Conservation (phyloP, 805 yeast species). For the Spathaspora sp. region DNA sequence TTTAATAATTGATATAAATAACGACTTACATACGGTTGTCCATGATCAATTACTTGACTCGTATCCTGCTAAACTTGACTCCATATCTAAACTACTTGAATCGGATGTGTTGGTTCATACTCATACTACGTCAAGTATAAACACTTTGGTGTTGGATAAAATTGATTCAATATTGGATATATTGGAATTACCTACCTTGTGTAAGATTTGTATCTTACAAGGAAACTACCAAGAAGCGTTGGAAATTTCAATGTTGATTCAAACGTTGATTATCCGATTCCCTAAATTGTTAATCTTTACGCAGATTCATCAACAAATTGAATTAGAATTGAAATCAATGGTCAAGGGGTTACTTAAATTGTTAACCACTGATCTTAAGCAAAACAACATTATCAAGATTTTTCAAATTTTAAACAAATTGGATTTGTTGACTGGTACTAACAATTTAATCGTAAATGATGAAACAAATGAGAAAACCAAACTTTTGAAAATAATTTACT, state of each 20-base stretch:
- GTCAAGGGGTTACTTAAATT: constrained; percentile 64
- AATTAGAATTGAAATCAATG: constrained; percentile 60
- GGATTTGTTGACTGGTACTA: constrained; percentile 24
- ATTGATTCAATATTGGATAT: constrained; percentile 73
- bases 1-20: constrained; percentile 39
- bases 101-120: not conserved
- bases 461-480: constrained; percentile 3
- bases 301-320: constrained; percentile 48
- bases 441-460: not conserved
- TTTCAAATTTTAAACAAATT: constrained; percentile 72
- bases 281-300: constrained; percentile 54
- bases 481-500: constrained; percentile 48
- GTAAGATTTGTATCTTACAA: constrained; percentile 76
- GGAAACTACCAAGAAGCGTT: constrained; percentile 90
- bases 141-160: constrained; percentile 47
- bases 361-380: constrained; percentile 71
- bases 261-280: constrained; percentile 66
- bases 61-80: constrained; percentile 7
- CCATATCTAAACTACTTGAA: constrained; percentile 12
- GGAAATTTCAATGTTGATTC: constrained; percentile 72
- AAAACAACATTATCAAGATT: constrained; percentile 74
- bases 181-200: constrained; percentile 78
- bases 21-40: constrained; percentile 31
- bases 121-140: constrained; percentile 3
- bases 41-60: constrained; percentile 16